These are phyloP conservation scores for Backusella mclennaniae DNA, from an alignment of 192 early-diverging fungal species.

Conservation along the genomic window DNA sequence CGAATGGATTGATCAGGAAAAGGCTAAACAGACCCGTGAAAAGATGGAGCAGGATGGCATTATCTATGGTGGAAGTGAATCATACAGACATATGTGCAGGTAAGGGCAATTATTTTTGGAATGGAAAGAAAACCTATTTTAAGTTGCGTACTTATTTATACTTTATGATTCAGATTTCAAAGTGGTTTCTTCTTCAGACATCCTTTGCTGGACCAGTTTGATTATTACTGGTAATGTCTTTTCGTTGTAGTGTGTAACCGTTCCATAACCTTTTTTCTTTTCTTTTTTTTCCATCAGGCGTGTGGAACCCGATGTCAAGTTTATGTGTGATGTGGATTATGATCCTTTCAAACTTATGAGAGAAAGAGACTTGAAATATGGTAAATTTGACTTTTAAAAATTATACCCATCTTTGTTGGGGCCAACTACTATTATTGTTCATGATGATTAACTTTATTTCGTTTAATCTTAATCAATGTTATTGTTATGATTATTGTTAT, in stretches of 20 bases:
- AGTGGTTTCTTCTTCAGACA: constrained; percentile 79
- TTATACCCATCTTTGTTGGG: not conserved
- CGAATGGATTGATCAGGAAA: constrained; percentile 66
- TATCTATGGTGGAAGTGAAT: constrained; percentile 63
- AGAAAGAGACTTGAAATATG: constrained; percentile 67
- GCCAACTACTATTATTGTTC: not conserved
- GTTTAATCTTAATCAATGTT: not conserved
- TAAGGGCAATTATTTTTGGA: not conserved
- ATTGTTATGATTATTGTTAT: not conserved
- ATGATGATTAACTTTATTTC: not conserved
- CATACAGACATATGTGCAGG: constrained; percentile 78
- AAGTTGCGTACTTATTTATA: not conserved
- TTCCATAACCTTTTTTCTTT: not conserved
- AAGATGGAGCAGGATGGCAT: constrained; percentile 53
- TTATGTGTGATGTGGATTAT: constrained; percentile 70
- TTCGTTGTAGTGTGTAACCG: not conserved
- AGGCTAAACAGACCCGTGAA: constrained; percentile 46
- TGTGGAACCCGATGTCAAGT: constrained; percentile 74
- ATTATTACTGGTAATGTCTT: constrained; percentile 84
- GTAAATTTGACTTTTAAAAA: not conserved
- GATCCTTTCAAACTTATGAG: constrained; percentile 73
- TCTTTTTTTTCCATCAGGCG: constrained; percentile 26
- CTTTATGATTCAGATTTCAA: constrained; percentile 45
- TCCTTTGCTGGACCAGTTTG: constrained; percentile 59
- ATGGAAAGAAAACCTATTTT: not conserved